These are phyloP conservation scores for Pelargonium australe DNA, from an alignment of 441 rosid genomes.

Conservation along the genomic window DNA sequence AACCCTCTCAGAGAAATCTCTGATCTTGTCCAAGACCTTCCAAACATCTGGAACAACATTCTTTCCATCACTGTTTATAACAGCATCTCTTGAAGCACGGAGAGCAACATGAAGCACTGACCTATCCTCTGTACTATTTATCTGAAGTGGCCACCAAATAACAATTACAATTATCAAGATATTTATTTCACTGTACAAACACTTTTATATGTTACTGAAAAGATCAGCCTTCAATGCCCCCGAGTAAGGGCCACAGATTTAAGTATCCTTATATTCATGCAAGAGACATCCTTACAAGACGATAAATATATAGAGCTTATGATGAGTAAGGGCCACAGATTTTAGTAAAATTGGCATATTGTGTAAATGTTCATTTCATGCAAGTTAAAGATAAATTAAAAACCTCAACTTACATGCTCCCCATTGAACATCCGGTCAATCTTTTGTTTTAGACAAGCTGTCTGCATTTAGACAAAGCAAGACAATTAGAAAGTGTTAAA, in stretches of 20 bases:
- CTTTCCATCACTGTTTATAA: conserved; percentile 67
- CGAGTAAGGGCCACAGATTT: not conserved
- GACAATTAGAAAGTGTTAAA: not conserved
- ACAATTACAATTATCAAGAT: conserved; percentile 11
- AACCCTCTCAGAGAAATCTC: conserved; percentile 72
- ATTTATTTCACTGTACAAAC: not conserved
- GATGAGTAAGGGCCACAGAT: not conserved
- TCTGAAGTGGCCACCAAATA: conserved; percentile 39
- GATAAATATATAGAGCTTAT: not conserved
- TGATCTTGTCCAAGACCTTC: conserved; percentile 82
- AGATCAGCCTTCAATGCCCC: not conserved
- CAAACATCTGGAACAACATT: conserved; percentile 89
- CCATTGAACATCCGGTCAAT: conserved; percentile 68
- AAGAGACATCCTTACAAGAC: not conserved
- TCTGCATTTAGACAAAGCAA: conserved; percentile 32
- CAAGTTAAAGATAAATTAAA: not conserved
- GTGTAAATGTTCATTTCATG: not conserved
- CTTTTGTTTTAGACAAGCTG: conserved; percentile 64
- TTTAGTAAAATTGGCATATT: no score
- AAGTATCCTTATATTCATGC: not conserved
- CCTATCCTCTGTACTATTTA: conserved; percentile 86
- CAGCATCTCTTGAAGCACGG: conserved; percentile 77
- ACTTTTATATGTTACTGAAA: not conserved
- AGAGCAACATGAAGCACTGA: conserved; percentile 94
- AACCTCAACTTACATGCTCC: conserved; percentile 54